Percentiles rank a stretch among this genome's conserved stretches.
Evolutionary conservation across 2,329 filamentous ascomycete genomes (phyloP).

Genomic region (Ophiostoma montium): DNA sequence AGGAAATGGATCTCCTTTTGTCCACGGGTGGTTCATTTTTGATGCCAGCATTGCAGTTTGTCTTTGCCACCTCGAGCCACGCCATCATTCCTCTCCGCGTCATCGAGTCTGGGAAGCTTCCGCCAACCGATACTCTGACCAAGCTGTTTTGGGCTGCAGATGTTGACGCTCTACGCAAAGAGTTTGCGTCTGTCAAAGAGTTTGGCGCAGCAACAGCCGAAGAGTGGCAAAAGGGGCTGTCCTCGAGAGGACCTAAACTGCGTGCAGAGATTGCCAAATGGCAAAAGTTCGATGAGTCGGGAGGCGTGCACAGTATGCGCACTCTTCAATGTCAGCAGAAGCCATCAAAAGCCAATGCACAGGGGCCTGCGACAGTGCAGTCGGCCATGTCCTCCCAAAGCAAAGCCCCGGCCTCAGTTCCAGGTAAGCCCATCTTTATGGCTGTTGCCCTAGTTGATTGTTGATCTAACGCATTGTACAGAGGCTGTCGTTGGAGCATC

Average conservation of each 20-base stretch:
- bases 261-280: slow-evolving; percentile 52
- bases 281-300: slow-evolving; percentile 55
- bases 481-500: too few relatives aligned
- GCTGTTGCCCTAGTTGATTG: too few relatives aligned
- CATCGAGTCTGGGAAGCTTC: slow-evolving; percentile 35
- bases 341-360: neutral
- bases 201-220: slow-evolving; percentile 55
- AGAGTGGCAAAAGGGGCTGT: slow-evolving; percentile 68
- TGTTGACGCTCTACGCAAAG: slow-evolving; percentile 44
- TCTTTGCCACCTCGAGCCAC: slow-evolving; percentile 46
- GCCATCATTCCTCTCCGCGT: slow-evolving; percentile 44
- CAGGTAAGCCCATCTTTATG: too few relatives aligned
- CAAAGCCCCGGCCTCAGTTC: too few relatives aligned
- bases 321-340: slow-evolving; percentile 17
- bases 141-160: slow-evolving; percentile 55
- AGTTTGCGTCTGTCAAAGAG: slow-evolving; percentile 49
- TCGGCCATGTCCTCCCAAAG: neutral
- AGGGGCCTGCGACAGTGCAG: neutral
- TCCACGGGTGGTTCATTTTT: slow-evolving; percentile 44
- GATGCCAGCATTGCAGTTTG: slow-evolving; percentile 54
- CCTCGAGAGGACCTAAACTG: slow-evolving; percentile 43
- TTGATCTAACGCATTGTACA: too few relatives aligned
- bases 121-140: slow-evolving; percentile 35
- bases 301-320: slow-evolving; percentile 26
- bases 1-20: slow-evolving; percentile 59